phyloP scores from a whole-genome alignment of 371 early-diverging fungal species.

The Chytridium lagenaria region DNA sequence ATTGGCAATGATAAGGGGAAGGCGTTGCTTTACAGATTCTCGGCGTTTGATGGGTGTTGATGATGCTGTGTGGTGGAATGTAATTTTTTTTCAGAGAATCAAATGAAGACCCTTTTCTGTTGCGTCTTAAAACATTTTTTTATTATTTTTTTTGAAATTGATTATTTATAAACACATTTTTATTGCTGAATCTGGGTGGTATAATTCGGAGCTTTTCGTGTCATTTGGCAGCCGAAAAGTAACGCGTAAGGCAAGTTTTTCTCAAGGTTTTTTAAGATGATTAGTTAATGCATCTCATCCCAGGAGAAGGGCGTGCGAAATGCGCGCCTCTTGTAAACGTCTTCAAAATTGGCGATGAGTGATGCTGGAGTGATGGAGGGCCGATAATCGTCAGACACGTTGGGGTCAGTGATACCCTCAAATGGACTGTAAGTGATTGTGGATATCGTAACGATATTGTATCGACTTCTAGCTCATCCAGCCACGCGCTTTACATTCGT shows the following conservation, averaged over 20 bases:
- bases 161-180: too few relatives aligned
- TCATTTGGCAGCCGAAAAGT: too few relatives aligned
- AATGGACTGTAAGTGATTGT: not conserved
- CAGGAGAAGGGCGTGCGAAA: not conserved
- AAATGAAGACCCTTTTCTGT: conserved; percentile 5
- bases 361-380: not conserved
- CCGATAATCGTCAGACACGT: not conserved
- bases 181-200: too few relatives aligned
- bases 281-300: too few relatives aligned
- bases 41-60: conserved; percentile 49
- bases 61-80: not conserved
- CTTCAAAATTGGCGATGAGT: not conserved
- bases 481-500: too few relatives aligned
- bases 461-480: not conserved
- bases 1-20: conserved; percentile 88
- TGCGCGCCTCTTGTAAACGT: not conserved
- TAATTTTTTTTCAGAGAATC: not conserved
- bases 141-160: too few relatives aligned
- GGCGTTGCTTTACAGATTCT: conserved; percentile 81
- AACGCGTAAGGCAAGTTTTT: too few relatives aligned
- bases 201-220: too few relatives aligned
- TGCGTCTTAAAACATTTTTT: too few relatives aligned
- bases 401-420: not conserved
- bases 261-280: too few relatives aligned
- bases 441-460: not conserved